Evolutionary conservation across 2,329 filamentous ascomycete species (phyloP).

Genomic region (Ophiosphaerella herpotricha): DNA sequence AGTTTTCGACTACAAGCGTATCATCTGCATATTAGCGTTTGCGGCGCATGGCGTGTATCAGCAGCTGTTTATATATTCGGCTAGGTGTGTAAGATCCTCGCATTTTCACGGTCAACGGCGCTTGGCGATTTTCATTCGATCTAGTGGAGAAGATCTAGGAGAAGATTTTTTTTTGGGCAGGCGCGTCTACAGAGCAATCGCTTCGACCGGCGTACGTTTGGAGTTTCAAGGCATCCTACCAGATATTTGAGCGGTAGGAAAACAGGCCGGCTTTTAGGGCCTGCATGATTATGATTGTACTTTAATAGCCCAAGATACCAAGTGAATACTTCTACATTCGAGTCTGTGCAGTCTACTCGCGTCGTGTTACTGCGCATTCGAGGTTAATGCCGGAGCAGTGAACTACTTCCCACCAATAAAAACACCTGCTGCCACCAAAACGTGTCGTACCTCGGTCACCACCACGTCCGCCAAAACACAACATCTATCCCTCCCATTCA

Average conservation of each 20-base stretch:
- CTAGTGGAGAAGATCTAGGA: no score
- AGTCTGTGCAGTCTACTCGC: no score
- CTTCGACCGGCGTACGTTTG: no score
- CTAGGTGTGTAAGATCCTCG: background rate
- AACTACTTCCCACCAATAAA: no score
- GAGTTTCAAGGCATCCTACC: background rate
- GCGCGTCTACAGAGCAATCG: no score
- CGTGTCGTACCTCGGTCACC: no score
- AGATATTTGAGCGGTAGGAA: background rate
- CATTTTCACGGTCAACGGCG: background rate
- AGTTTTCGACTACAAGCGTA: background rate
- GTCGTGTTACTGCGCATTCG: no score
- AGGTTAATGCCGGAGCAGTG: no score
- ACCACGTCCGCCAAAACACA: no score
- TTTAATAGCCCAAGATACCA: conserved; percentile 6
- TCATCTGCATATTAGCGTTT: background rate
- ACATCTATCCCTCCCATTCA: no score
- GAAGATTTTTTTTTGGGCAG: no score
- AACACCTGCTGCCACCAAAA: no score
- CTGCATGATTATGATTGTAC: conserved; percentile 15
- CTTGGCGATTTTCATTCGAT: background rate
- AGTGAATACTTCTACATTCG: background rate
- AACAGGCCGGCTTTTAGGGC: background rate
- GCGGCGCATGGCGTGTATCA: background rate
- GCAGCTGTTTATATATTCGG: background rate